Base-by-base conservation (phyloP, 2,329 filamentous ascomycete genomes). In the Nectriaceae sp. region DNA sequence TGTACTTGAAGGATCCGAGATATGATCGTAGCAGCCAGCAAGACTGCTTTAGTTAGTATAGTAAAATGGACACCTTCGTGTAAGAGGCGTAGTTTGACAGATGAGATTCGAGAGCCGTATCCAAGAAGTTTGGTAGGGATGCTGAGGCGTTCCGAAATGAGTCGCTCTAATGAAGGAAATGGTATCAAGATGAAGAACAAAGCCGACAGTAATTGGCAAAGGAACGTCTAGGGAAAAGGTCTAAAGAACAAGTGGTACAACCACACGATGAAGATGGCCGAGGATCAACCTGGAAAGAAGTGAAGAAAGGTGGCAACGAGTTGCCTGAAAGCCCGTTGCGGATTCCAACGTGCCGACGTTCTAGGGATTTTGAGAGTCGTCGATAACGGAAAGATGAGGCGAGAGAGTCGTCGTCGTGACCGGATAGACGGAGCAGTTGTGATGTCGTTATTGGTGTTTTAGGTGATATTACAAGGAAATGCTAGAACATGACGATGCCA, bases 271-370 rank as follows among this genome's bases (percentile, higher is more conserved):
- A 76, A 73, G 60, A 65, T 53, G 68, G 73, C 77, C 78, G 68
- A 82, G 78, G 78, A 71, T 82, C 79, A 81, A 82, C 79, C 79
- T 76, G 76, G 62, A 57, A 64, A 57, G 59, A 66, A 62, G 43
- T 49, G 59, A 63, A 60, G 45, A 50, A 42, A 50, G 49, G 44
- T 42, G 52, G 53, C 53, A 62, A 58, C 44, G 47, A 54, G 47
- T 54, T 62, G 59, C 59, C 57, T 44, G 21, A 46, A 43, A 46
- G 47, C 58, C 57, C 49, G 57, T 51, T 39, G 16, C 8, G 54
- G 53, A 47, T 45, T 62, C 49, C 58, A 62, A 60, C 53, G 53
- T 55, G 53, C 55, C 58, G 56, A 54, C 46, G 49, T 56, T 43
- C 55, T 40, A 37, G 15, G 26, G 26, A 31, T 11, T 18, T 11